Percentiles rank a stretch among this genome's conserved stretches.
Conservation (phyloP, 2,329 filamentous ascomycete species). For the Shiraia bambusicola region DNA sequence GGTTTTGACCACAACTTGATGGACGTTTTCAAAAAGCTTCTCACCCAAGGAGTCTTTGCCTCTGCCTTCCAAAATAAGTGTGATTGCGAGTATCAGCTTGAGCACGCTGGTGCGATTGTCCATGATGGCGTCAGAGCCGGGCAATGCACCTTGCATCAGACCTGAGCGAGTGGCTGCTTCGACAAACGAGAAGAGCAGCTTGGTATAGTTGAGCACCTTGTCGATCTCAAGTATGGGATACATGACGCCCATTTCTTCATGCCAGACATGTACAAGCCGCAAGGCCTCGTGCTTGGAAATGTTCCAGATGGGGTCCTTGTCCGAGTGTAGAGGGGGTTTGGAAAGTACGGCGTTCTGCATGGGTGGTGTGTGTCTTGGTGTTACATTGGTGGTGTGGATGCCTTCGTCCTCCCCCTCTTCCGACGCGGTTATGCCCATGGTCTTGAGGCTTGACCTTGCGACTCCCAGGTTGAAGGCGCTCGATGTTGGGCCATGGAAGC, state of each 20-base stretch:
- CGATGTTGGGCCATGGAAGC: conserved; percentile 83
- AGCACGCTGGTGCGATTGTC: conserved; percentile 69
- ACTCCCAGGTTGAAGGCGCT: conserved; percentile 82
- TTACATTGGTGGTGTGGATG: conserved; percentile 53
- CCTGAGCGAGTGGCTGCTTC: conserved; percentile 64
- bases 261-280: conserved; percentile 74
- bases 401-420: conserved; percentile 65
- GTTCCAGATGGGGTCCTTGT: conserved; percentile 77
- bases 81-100: conserved; percentile 81
- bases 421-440: conserved; percentile 77
- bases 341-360: conserved; percentile 14
- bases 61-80: conserved; percentile 73
- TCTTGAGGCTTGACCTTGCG: conserved; percentile 81
- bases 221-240: conserved; percentile 82
- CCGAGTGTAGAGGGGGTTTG: conserved; percentile 42
- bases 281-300: conserved; percentile 78
- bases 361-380: conserved; percentile 52
- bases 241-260: conserved; percentile 91
- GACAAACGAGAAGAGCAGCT: conserved; percentile 70
- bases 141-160: conserved; percentile 55
- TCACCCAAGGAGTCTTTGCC: conserved; percentile 75
- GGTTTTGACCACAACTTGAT: conserved; percentile 66
- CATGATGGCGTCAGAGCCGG: conserved; percentile 60
- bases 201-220: conserved; percentile 68
- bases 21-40: conserved; percentile 74